These are phyloP conservation scores for Trametes polyzona DNA, from an alignment of 1,284 basidiomycete genomes.

Conservation along the genomic window DNA sequence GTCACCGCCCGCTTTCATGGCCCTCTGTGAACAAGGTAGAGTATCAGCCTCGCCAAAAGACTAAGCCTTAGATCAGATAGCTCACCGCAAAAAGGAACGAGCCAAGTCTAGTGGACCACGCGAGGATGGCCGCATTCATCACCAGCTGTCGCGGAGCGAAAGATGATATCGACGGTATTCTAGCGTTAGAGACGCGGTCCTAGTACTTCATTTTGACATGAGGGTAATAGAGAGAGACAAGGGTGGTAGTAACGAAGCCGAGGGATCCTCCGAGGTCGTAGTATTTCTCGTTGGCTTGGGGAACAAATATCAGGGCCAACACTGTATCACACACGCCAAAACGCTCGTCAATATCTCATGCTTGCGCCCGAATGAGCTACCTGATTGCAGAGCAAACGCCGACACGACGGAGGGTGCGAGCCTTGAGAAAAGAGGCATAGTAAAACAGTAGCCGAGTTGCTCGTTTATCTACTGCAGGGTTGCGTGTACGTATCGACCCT, in stretches of 20 bases:
- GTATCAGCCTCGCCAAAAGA: too few species aligned
- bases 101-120: slow-evolving; percentile 71
- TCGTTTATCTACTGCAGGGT: too few species aligned
- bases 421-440: slow-evolving; percentile 44
- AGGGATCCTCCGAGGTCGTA: slow-evolving; percentile 65
- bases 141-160: slow-evolving; percentile 69
- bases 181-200: slow-evolving; percentile 38
- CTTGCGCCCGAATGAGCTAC: too few species aligned
- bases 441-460: neutral
- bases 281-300: slow-evolving; percentile 57
- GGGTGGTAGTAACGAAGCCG: slow-evolving; percentile 70
- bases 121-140: slow-evolving; percentile 51
- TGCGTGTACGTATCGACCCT: too few species aligned
- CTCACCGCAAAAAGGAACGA: slow-evolving; percentile 62
- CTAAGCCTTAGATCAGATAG: neutral
- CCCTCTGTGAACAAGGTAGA: slow-evolving; percentile 48
- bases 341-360: too few species aligned
- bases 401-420: slow-evolving; percentile 41
- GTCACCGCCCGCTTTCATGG: slow-evolving; percentile 56
- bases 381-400: slow-evolving; percentile 44
- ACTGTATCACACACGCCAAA: slow-evolving; percentile 37
- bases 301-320: slow-evolving; percentile 58
- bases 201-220: slow-evolving; percentile 51
- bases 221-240: slow-evolving; percentile 67
- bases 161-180: slow-evolving; percentile 48